phyloP scores from a whole-genome alignment of 2,329 filamentous ascomycete genomes.

The Sclerotinia trifoliorum region DNA sequence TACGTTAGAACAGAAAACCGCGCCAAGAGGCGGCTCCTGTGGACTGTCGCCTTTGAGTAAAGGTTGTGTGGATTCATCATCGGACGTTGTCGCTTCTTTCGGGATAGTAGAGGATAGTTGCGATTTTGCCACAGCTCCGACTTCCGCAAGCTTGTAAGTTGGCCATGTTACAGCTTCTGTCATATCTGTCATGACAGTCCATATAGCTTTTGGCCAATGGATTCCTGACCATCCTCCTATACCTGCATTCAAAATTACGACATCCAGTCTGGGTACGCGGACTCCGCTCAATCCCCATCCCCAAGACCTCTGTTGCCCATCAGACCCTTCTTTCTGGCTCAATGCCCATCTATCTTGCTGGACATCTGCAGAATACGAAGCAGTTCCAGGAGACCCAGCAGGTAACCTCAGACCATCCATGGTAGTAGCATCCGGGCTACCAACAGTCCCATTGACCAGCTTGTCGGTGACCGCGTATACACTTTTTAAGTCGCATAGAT shows the following conservation, averaged over 20 bases:
- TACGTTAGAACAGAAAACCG: conserved; percentile 86
- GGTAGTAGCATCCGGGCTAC: conserved; percentile 39
- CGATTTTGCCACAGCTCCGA: conserved; percentile 53
- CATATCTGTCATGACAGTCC: conserved; percentile 56
- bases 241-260: conserved; percentile 81
- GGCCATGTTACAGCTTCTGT: conserved; percentile 73
- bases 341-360: conserved; percentile 38
- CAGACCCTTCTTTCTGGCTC: conserved; percentile 54
- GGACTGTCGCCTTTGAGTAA: conserved; percentile 27
- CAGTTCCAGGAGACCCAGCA: conserved; percentile 38
- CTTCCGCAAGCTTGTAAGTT: conserved; percentile 64
- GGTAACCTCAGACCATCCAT: conserved; percentile 38
- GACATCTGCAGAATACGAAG: conserved; percentile 33
- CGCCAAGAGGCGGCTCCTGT: conserved; percentile 63
- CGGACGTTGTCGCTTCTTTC: neutral
- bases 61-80: conserved; percentile 35
- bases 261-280: conserved; percentile 69
- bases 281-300: conserved; percentile 44
- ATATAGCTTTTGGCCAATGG: conserved; percentile 62
- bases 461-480: conserved; percentile 43
- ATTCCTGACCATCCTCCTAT: conserved; percentile 84
- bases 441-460: conserved; percentile 38
- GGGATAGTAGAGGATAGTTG: conserved; percentile 45
- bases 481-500: conserved; percentile 57
- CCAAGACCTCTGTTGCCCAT: conserved; percentile 46